Percentiles rank a stretch among this genome's conserved stretches.
These are phyloP conservation scores for Sextonia rubra DNA, from an alignment of 164 flowering plant genomes.

Conservation along the genomic window DNA sequence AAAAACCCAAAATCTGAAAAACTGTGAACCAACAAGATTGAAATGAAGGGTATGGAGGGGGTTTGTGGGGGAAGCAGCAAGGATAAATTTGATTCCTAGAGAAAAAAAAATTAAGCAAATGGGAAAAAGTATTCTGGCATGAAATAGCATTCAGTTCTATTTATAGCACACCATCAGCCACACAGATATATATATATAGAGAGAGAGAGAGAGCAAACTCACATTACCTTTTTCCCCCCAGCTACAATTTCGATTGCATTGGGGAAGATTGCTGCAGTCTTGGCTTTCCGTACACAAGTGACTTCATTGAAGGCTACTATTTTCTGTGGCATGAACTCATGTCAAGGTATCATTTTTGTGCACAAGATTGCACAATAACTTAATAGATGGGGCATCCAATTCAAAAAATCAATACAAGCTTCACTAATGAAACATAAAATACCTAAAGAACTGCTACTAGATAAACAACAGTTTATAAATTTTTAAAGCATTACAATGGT, in stretches of 20 bases:
- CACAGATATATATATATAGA: not conserved
- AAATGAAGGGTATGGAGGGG: too few relatives aligned
- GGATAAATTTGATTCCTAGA: not conserved
- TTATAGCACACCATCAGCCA: not conserved
- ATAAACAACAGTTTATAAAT: not conserved
- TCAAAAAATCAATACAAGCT: not conserved
- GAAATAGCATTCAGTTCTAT: not conserved
- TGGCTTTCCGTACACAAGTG: constrained; percentile 76
- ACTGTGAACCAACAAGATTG: not conserved
- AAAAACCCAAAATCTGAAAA: not conserved
- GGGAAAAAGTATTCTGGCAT: not conserved
- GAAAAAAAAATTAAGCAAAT: not conserved
- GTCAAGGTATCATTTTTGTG: constrained; percentile 4
- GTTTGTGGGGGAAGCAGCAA: not conserved
- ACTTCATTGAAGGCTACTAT: constrained; percentile 65
- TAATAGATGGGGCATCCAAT: not conserved
- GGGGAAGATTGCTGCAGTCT: constrained; percentile 90
- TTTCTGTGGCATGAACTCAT: constrained; percentile 46
- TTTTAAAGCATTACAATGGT: not conserved
- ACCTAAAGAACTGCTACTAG: not conserved
- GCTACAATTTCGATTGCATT: constrained; percentile 88
- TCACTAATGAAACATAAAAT: not conserved
- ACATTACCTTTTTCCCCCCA: constrained; percentile 63
- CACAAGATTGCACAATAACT: not conserved
- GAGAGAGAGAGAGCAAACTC: not conserved